Evolutionary conservation across 176 grass and related monocot species (phyloP).

Genomic region (Zea luxurians): DNA sequence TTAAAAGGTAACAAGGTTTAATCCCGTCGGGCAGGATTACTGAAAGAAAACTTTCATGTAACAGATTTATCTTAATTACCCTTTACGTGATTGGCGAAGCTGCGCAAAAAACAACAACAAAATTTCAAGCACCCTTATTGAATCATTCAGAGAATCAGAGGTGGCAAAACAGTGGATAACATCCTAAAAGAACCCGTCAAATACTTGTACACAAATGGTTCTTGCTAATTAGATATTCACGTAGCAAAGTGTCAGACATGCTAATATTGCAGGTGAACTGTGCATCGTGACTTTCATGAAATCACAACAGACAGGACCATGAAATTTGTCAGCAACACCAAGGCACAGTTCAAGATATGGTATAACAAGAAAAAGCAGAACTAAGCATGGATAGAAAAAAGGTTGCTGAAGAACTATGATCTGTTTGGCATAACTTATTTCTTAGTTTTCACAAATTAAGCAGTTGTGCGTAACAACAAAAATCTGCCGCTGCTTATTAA

Average conservation of each 20-base stretch:
- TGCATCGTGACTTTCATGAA: neutral
- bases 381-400: neutral
- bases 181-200: neutral
- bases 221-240: neutral
- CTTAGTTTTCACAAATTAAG: neutral
- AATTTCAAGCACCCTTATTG: neutral
- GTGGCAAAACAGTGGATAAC: neutral
- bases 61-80: neutral
- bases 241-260: neutral
- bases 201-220: neutral
- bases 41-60: conserved; percentile 2
- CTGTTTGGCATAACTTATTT: neutral
- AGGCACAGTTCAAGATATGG: neutral
- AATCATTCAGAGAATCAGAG: conserved; percentile 2
- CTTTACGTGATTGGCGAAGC: neutral
- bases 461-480: neutral
- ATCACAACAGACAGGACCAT: neutral
- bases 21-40: neutral
- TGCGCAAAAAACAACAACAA: neutral
- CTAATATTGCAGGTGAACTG: neutral
- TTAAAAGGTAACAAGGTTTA: conserved; percentile 8
- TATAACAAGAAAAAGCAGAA: neutral
- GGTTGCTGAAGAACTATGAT: neutral
- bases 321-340: neutral
- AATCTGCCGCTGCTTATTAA: neutral